These are phyloP conservation scores for Oemleria cerasiformis DNA, from an alignment of 306 rosid species.

Conservation along the genomic window DNA sequence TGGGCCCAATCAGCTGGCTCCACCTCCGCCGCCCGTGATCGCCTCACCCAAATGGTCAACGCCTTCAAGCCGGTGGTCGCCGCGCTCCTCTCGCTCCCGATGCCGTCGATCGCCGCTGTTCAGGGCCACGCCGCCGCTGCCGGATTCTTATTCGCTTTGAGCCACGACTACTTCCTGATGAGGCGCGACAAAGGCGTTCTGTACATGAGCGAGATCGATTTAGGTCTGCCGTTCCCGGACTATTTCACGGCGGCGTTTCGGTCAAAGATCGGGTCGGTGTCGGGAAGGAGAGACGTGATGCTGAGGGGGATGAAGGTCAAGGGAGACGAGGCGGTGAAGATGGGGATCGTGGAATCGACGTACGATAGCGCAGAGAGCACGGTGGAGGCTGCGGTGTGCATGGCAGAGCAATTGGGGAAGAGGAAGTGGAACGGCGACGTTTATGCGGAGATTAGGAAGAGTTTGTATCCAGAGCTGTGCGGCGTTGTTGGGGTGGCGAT, in stretches of 20 bases:
- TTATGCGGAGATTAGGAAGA: slow-evolving; percentile 65
- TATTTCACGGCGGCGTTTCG: slow-evolving; percentile 45
- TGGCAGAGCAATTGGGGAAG: slow-evolving; percentile 40
- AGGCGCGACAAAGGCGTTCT: slow-evolving; percentile 57
- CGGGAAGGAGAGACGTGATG: slow-evolving; percentile 42
- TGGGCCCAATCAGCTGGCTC: slow-evolving; percentile 59
- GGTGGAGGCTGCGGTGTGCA: slow-evolving; percentile 43
- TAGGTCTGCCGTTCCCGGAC: slow-evolving; percentile 53
- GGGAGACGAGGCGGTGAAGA: slow-evolving; percentile 49
- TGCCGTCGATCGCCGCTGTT: slow-evolving; percentile 71
- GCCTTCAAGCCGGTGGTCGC: slow-evolving; percentile 50
- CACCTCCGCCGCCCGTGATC: slow-evolving; percentile 30
- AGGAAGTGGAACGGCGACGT: slow-evolving; percentile 59
- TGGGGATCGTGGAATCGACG: slow-evolving; percentile 65
- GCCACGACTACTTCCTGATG: slow-evolving; percentile 70
- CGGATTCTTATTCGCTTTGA: slow-evolving; percentile 47
- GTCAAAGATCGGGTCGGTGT: slow-evolving; percentile 40
- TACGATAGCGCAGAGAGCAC: slow-evolving; percentile 45
- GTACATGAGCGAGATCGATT: slow-evolving; percentile 69
- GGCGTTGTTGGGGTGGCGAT: slow-evolving; percentile 15
- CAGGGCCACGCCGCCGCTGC: slow-evolving; percentile 67
- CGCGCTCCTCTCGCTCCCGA: slow-evolving; percentile 55
- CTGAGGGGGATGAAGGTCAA: slow-evolving; percentile 41
- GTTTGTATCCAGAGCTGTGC: slow-evolving; percentile 51
- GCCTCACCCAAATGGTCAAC: slow-evolving; percentile 38